Evolutionary conservation across 805 yeast genomes (phyloP).

Genomic region (Blastobotrys robertii): DNA sequence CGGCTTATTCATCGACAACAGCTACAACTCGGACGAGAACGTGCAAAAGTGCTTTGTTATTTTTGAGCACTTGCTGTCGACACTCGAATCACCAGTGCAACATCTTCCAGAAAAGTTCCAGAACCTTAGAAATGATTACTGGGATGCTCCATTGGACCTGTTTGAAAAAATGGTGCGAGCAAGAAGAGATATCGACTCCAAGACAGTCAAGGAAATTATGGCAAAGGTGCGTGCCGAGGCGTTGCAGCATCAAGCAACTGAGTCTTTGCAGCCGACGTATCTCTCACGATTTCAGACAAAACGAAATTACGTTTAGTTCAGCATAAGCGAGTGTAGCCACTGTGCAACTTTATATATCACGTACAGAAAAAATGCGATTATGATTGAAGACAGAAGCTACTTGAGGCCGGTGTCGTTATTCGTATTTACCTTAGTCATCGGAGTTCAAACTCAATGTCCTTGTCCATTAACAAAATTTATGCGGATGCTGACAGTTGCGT

Average conservation of each 20-base stretch:
- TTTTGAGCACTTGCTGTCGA: constrained; percentile 52
- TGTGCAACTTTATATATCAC: too few species aligned
- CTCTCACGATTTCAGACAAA: constrained; percentile 7
- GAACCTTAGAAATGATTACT: constrained; percentile 52
- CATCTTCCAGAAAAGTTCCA: constrained; percentile 45
- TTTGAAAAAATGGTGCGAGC: constrained; percentile 51
- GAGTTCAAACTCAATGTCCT: too few species aligned
- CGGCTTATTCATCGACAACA: constrained; percentile 37
- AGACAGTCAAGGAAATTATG: constrained; percentile 26
- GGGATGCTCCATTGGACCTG: constrained; percentile 69
- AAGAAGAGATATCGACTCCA: constrained; percentile 29
- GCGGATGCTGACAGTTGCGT: too few species aligned
- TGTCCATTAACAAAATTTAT: too few species aligned
- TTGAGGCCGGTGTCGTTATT: too few species aligned
- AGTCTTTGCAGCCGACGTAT: constrained; percentile 9
- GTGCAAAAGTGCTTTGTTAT: constrained; percentile 44
- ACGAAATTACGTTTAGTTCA: too few species aligned
- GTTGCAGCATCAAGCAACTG: constrained; percentile 10
- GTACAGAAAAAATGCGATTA: too few species aligned
- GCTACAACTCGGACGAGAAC: constrained; percentile 20
- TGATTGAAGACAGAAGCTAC: too few species aligned
- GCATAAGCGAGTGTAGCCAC: too few species aligned
- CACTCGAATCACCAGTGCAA: constrained; percentile 39
- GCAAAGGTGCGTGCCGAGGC: constrained; percentile 19
- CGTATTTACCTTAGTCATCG: too few species aligned